Evolutionary conservation across 306 rosid species (phyloP).

Genomic region (Alnus glutinosa): DNA sequence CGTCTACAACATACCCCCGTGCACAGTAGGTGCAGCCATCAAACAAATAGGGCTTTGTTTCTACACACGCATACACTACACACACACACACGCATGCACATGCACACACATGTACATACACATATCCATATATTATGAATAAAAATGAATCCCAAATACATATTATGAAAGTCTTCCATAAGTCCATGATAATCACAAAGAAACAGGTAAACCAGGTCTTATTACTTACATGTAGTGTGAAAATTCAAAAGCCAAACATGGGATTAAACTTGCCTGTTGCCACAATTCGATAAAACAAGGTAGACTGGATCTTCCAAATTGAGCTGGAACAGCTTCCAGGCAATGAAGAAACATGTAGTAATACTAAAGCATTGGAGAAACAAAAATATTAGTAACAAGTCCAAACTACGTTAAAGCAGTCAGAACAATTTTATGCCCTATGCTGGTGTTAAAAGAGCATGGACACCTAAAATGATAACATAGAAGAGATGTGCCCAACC

Average conservation of each 20-base stretch:
- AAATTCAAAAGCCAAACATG: constrained; percentile 5
- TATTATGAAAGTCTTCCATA: background rate
- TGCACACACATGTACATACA: too few species aligned
- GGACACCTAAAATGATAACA: background rate
- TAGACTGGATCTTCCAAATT: constrained; percentile 64
- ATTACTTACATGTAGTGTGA: background rate
- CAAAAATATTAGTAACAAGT: constrained; percentile 19
- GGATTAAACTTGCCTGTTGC: constrained; percentile 62
- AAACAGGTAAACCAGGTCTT: background rate
- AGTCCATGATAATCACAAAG: background rate
- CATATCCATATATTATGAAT: too few species aligned
- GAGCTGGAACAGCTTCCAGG: constrained; percentile 58
- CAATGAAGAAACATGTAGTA: constrained; percentile 59
- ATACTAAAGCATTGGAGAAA: constrained; percentile 45
- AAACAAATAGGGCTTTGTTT: background rate
- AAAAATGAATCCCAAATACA: background rate
- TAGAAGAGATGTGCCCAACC: background rate
- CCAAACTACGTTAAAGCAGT: constrained; percentile 11
- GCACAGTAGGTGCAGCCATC: background rate
- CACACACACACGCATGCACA: too few species aligned
- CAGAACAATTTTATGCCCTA: constrained; percentile 5
- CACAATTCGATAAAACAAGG: constrained; percentile 48
- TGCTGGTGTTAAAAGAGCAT: constrained; percentile 2
- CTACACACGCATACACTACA: too few species aligned
- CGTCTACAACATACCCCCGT: background rate